phyloP scores from a whole-genome alignment of 1,284 basidiomycete species.

The Fomitopsis schrenkii region DNA sequence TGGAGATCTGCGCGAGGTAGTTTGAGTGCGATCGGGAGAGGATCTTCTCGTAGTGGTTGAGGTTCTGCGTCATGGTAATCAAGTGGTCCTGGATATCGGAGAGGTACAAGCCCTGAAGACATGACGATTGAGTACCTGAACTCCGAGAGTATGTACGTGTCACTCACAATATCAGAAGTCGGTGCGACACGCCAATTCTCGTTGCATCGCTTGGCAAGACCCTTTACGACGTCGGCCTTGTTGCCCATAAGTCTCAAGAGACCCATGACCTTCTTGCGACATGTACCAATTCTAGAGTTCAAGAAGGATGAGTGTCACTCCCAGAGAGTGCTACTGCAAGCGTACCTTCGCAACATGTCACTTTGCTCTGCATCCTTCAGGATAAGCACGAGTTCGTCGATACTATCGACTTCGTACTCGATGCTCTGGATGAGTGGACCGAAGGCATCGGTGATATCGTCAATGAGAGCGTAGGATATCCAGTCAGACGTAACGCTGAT shows the following conservation, averaged over 20 bases:
- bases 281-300: conserved; percentile 84
- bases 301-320: background rate
- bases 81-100: conserved; percentile 97
- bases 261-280: conserved; percentile 99
- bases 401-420: conserved; percentile 99
- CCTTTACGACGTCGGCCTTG: conserved; percentile 99
- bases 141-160: background rate
- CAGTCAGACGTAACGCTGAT: conserved; percentile 99
- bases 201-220: conserved; percentile 96
- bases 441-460: conserved; percentile 99
- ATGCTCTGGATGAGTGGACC: conserved; percentile 98
- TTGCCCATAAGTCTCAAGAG: conserved; percentile 95
- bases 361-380: conserved; percentile 84
- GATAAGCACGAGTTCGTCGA: conserved; percentile 97
- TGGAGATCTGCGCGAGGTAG: conserved; percentile 96
- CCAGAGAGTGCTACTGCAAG: background rate
- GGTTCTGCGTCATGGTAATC: conserved; percentile 99
- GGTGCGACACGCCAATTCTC: conserved; percentile 99
- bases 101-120: conserved; percentile 81
- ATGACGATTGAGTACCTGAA: background rate
- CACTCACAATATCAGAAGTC: conserved; percentile 90
- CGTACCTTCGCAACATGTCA: conserved; percentile 68
- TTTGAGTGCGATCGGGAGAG: conserved; percentile 98
- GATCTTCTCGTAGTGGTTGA: conserved; percentile 99
- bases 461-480: conserved; percentile 99